Evolutionary conservation across 805 yeast genomes (phyloP).

Genomic region (Metschnikowia santaceciliae): DNA sequence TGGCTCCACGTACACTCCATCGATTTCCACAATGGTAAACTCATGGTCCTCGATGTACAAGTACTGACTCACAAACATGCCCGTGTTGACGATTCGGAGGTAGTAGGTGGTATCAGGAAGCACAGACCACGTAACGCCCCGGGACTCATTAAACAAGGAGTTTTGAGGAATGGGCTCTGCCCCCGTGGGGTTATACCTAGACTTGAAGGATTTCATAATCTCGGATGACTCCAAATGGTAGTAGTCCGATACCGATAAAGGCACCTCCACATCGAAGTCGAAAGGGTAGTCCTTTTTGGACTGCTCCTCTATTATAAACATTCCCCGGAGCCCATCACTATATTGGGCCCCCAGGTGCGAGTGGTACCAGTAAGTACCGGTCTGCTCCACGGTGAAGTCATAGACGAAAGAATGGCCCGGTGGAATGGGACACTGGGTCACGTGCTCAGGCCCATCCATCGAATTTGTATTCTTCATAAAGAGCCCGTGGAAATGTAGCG

Average conservation of each 20-base stretch:
- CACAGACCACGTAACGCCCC: constrained; percentile 52
- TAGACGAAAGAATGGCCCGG: constrained; percentile 37
- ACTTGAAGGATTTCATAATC: constrained; percentile 47
- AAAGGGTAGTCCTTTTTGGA: constrained; percentile 43
- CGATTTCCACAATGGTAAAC: constrained; percentile 40
- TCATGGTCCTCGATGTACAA: constrained; percentile 41
- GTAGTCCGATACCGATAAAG: constrained; percentile 57
- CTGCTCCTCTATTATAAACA: constrained; percentile 60
- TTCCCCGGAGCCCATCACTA: constrained; percentile 72
- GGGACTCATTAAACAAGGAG: constrained; percentile 60
- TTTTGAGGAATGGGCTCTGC: constrained; percentile 79
- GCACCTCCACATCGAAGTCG: constrained; percentile 58
- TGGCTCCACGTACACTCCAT: constrained; percentile 57
- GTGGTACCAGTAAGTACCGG: constrained; percentile 61
- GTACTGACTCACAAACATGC: constrained; percentile 66
- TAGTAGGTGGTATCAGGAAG: constrained; percentile 60
- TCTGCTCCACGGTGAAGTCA: constrained; percentile 27
- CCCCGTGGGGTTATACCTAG: constrained; percentile 76
- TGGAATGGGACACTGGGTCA: constrained; percentile 45
- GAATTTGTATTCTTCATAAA: constrained; percentile 35
- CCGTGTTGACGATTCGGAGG: constrained; percentile 60
- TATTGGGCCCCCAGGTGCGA: constrained; percentile 76
- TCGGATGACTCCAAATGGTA: constrained; percentile 53
- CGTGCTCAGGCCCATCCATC: constrained; percentile 46
- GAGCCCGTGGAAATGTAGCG: constrained; percentile 45